A percentile compares a stretch with the other conserved stretches of the same genome.
phyloP scores from a whole-genome alignment of 1,284 basidiomycete genomes.

The Entoloma clypeatum region DNA sequence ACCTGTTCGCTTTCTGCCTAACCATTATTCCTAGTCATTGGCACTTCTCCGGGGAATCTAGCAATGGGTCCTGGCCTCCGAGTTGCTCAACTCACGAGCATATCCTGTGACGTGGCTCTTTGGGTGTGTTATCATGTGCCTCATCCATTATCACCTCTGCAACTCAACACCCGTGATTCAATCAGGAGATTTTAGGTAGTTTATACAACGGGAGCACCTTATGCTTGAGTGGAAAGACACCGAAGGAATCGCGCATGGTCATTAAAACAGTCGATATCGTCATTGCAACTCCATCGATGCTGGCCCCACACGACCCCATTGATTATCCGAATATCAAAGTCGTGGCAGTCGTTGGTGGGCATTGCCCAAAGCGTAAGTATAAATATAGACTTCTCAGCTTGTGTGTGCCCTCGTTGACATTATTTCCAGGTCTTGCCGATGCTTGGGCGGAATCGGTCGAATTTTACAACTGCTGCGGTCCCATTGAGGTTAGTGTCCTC shows the following conservation, averaged over 20 bases:
- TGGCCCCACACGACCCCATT: conserved; percentile 47
- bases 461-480: conserved; percentile 49
- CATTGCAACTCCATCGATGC: conserved; percentile 51
- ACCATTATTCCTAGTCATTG: conserved; percentile 9
- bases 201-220: conserved; percentile 55
- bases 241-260: conserved; percentile 51
- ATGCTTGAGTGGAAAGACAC: conserved; percentile 51
- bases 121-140: too few relatives aligned
- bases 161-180: too few relatives aligned
- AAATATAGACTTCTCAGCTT: conserved; percentile 2
- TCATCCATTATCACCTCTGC: too few relatives aligned
- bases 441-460: conserved; percentile 41
- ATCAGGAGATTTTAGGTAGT: conserved; percentile 54
- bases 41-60: conserved; percentile 33
- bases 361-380: conserved; percentile 49
- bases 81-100: conserved; percentile 55
- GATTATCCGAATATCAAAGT: conserved; percentile 57
- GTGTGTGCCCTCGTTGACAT: too few relatives aligned
- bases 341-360: conserved; percentile 57
- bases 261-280: conserved; percentile 57
- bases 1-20: neutral
- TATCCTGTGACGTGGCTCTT: conserved; percentile 60
- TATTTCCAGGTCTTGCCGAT: conserved; percentile 48
- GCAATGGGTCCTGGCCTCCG: conserved; percentile 51
- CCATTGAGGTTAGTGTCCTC: conserved; percentile 40